Evolutionary conservation across 2,329 filamentous ascomycete genomes (phyloP).

Genomic region (Aspergillus brasiliensis): DNA sequence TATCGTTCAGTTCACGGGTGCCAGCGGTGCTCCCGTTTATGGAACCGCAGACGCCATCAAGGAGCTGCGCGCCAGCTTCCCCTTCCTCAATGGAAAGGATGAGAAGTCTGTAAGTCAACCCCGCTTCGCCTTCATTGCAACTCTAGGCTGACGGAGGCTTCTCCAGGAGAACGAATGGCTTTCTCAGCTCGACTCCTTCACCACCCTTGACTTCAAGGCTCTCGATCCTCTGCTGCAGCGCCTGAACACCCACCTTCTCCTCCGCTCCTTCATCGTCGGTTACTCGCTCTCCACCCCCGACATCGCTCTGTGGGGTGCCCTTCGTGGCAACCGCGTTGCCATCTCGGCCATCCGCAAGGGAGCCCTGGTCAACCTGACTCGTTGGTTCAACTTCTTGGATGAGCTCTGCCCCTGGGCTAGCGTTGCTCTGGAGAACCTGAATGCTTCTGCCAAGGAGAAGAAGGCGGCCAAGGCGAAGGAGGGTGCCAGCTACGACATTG

Average conservation of each 20-base stretch:
- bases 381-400: conserved; percentile 89
- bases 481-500: conserved; percentile 86
- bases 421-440: conserved; percentile 68
- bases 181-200: conserved; percentile 54
- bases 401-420: conserved; percentile 76
- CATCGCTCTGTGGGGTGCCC: conserved; percentile 77
- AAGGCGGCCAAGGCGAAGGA: conserved; percentile 70
- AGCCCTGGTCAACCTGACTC: conserved; percentile 71
- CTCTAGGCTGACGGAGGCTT: conserved; percentile 7
- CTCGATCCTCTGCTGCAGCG: conserved; percentile 73
- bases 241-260: conserved; percentile 82
- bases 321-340: conserved; percentile 83
- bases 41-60: conserved; percentile 35
- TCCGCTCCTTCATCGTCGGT: conserved; percentile 83
- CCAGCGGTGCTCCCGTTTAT: conserved; percentile 31
- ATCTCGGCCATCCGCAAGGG: conserved; percentile 79
- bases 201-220: conserved; percentile 74
- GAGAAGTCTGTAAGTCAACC: conserved; percentile 33
- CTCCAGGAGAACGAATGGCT: conserved; percentile 57
- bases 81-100: conserved; percentile 41
- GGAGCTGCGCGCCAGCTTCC: conserved; percentile 38
- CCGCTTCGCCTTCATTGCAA: neutral
- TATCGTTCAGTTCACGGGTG: conserved; percentile 35
- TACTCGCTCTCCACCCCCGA: conserved; percentile 78
- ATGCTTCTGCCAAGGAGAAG: conserved; percentile 69